Evolutionary conservation across 768 basidiomycete genomes (phyloP).

Genomic region (Mycena rosella): DNA sequence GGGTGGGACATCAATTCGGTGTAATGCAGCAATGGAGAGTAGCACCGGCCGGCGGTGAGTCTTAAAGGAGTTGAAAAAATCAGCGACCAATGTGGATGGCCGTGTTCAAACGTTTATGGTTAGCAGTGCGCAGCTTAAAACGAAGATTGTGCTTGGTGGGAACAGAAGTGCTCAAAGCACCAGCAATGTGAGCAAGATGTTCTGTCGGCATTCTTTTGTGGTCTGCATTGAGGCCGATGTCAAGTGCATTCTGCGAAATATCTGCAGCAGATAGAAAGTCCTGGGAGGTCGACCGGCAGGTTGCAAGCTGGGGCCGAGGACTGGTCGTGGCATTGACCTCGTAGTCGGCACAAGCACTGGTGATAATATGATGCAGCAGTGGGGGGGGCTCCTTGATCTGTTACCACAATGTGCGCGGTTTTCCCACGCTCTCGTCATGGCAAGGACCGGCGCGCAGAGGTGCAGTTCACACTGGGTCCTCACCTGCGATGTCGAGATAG

Average conservation of each 20-base stretch:
- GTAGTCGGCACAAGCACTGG: no score
- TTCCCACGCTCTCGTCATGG: background rate
- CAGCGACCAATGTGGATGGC: background rate
- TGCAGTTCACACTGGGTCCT: background rate
- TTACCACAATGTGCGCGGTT: constrained; percentile 1
- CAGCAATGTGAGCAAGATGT: background rate
- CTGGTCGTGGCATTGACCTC: background rate
- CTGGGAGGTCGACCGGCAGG: background rate
- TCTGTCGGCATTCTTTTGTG: background rate
- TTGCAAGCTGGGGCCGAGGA: background rate
- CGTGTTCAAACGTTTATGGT: background rate
- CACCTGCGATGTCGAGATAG: background rate
- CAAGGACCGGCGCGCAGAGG: constrained; percentile 4
- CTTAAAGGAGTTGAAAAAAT: constrained; percentile 12
- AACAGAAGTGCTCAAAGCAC: background rate
- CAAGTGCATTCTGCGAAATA: background rate
- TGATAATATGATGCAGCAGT: no score
- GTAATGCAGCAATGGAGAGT: no score
- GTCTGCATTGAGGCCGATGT: background rate
- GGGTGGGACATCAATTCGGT: no score
- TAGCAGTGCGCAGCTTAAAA: background rate
- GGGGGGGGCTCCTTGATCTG: constrained; percentile 5
- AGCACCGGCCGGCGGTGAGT: no score
- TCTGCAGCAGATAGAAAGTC: background rate
- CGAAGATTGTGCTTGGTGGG: background rate